Evolutionary conservation across 352 stramenopile genomes (phyloP).

Genomic region (Globisporangium recalcitrans): DNA sequence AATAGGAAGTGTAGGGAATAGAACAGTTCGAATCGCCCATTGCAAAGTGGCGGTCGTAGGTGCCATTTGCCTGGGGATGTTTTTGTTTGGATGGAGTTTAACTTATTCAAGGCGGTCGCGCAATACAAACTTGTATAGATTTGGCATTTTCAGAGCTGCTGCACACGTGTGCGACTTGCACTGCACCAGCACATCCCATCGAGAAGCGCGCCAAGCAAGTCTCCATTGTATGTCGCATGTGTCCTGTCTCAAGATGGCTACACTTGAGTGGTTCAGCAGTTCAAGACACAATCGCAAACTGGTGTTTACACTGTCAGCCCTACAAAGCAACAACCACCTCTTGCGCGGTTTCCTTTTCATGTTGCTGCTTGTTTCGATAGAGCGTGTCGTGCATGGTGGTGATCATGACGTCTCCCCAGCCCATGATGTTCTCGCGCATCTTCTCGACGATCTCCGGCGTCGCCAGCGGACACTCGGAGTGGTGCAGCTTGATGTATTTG

Average conservation of each 20-base stretch:
- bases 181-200: too few relatives aligned
- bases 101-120: slow-evolving; percentile 15
- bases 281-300: not conserved
- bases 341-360: not conserved
- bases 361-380: not conserved
- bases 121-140: slow-evolving; percentile 10
- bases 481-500: not conserved
- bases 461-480: not conserved
- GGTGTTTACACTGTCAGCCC: not conserved
- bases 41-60: too few relatives aligned
- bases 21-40: not conserved
- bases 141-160: not conserved
- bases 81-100: slow-evolving; percentile 2
- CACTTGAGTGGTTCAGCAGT: not conserved
- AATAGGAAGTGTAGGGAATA: not conserved
- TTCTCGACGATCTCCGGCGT: not conserved
- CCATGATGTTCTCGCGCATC: not conserved
- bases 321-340: not conserved
- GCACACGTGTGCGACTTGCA: too few relatives aligned
- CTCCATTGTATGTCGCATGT: not conserved
- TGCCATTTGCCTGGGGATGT: not conserved
- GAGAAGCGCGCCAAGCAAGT: not conserved
- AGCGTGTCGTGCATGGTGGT: not conserved
- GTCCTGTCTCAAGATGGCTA: not conserved
- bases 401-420: not conserved